phyloP scores from a whole-genome alignment of 257 asterid genomes.

The Solanum sejunctum region DNA sequence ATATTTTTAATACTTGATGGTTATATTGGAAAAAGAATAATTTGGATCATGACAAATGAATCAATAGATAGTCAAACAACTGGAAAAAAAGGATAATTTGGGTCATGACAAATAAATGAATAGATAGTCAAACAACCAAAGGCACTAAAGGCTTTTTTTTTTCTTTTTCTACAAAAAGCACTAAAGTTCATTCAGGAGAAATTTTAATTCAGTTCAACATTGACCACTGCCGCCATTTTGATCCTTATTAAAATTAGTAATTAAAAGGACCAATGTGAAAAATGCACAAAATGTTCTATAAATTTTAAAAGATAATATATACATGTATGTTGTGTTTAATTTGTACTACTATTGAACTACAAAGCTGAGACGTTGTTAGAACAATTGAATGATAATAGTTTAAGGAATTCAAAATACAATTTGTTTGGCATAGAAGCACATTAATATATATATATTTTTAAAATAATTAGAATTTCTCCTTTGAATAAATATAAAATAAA shows the following conservation, averaged over 20 bases:
- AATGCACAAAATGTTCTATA: neutral
- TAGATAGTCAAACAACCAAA: neutral
- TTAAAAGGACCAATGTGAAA: neutral
- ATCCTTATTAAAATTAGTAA: neutral
- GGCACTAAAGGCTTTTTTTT: too few species aligned
- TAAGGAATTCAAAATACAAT: too few species aligned
- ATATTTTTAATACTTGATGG: neutral
- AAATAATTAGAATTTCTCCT: too few species aligned
- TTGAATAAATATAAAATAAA: too few species aligned
- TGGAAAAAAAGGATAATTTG: neutral
- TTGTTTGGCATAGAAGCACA: too few species aligned
- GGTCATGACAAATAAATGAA: neutral
- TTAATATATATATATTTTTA: too few species aligned
- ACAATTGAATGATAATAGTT: too few species aligned
- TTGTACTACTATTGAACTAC: neutral
- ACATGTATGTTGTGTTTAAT: neutral
- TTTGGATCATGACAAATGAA: neutral
- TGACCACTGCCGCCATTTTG: neutral
- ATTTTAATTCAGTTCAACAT: neutral
- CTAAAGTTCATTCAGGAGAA: neutral
- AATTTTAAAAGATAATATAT: neutral
- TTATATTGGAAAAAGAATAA: neutral
- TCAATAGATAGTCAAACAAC: neutral
- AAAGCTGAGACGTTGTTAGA: neutral
- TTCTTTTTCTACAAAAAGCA: neutral